Evolutionary conservation across 306 rosid species (phyloP).

Genomic region (Inga leiocalycina): DNA sequence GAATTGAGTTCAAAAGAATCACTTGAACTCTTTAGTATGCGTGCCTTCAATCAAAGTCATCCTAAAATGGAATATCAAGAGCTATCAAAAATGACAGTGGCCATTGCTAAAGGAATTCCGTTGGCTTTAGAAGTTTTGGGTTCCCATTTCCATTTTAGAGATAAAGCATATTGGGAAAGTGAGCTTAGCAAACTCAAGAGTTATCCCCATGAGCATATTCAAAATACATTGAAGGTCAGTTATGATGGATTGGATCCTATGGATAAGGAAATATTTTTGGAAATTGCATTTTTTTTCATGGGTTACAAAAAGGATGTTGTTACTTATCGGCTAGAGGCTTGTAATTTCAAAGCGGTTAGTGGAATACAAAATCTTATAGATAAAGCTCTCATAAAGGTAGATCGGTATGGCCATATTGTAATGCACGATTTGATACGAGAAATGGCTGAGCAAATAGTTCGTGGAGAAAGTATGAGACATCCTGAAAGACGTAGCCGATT

Average conservation of each 20-base stretch:
- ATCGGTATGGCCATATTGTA: accelerated
- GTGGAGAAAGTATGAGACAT: not conserved
- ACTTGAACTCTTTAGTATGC: not conserved
- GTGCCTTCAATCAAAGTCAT: not conserved
- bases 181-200: not conserved
- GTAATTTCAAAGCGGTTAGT: not conserved
- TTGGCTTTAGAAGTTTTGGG: not conserved
- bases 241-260: not conserved
- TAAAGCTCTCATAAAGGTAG: not conserved
- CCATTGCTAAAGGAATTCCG: not conserved
- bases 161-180: not conserved
- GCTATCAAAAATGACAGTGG: not conserved
- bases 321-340: not conserved
- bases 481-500: not conserved
- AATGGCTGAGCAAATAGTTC: not conserved
- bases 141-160: not conserved
- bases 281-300: not conserved
- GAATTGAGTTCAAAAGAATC: not conserved
- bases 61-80: not conserved
- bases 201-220: not conserved
- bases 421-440: not conserved
- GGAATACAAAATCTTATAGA: not conserved
- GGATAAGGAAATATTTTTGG: not conserved
- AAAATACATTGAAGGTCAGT: not conserved
- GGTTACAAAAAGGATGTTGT: no score